A percentile compares a stretch with the other conserved stretches of the same genome.
Evolutionary conservation across 2,329 filamentous ascomycete genomes (phyloP).

Genomic region (Thielaviopsis cerberus): DNA sequence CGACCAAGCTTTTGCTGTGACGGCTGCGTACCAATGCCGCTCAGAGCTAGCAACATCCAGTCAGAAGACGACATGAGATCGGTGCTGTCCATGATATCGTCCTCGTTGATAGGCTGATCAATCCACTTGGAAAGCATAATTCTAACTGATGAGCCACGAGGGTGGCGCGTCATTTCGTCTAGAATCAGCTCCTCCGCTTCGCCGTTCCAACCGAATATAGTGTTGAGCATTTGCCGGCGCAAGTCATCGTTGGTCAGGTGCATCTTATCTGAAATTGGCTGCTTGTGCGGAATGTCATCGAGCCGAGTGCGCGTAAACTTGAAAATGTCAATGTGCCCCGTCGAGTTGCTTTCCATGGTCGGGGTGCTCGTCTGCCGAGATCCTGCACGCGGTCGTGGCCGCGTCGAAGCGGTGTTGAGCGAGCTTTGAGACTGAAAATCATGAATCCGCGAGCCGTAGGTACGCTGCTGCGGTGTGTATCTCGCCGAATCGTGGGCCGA

Average conservation of each 20-base stretch:
- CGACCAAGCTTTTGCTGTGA: conserved; percentile 82
- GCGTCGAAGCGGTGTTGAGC: neutral
- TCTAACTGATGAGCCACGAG: conserved; percentile 52
- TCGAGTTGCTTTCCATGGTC: neutral
- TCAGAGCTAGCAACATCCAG: conserved; percentile 91
- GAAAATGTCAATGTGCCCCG: conserved; percentile 55
- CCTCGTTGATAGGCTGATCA: conserved; percentile 55
- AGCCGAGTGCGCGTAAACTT: conserved; percentile 67
- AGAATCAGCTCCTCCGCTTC: conserved; percentile 65
- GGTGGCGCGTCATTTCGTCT: conserved; percentile 66
- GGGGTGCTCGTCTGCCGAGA: neutral
- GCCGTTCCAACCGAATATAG: conserved; percentile 87
- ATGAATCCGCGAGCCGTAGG: neutral
- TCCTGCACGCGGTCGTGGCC: neutral
- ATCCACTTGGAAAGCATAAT: conserved; percentile 87
- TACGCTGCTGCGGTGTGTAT: neutral
- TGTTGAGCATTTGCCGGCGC: conserved; percentile 73
- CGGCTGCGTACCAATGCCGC: conserved; percentile 56
- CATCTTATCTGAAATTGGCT: conserved; percentile 36
- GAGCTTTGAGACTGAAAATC: conserved; percentile 3
- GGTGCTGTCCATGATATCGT: conserved; percentile 62
- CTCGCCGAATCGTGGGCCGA: neutral
- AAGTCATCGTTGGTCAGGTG: conserved; percentile 60
- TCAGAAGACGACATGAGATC: conserved; percentile 83
- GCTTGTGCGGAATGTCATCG: conserved; percentile 65